Evolutionary conservation across 441 rosid genomes (phyloP), one percentile per base, ranked within the genome.

Genomic region (Cnidoscolus chayamansa): DNA sequence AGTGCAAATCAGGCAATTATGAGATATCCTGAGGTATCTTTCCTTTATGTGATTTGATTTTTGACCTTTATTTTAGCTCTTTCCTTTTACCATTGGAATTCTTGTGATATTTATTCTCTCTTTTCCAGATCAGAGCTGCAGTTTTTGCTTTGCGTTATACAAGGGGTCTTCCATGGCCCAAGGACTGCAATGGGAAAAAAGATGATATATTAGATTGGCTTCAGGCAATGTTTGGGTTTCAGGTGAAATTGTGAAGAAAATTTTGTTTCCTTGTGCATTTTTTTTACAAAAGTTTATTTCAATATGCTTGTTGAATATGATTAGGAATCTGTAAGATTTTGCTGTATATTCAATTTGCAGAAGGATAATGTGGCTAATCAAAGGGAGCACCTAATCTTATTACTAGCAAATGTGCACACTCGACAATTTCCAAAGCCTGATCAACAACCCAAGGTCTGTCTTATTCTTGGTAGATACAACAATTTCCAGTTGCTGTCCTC

Each of bases 141-240:
- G 97, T 91, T 76, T 55, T 84, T 79, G 97, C 93, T 20, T 97
- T 96, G 68, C 97, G 99, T 59, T 86, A 90, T 83, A 93, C 97
- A 15, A 88, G 99, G 79, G 99, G 98, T 77, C 96, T 96, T 80
- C 99, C 98, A 20, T 93, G 99, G 98, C 98, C 97, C 70, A 88
- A 87, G 72, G 93, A 85, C 72, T 83, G 85, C 86, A 85, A 86
- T 77, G 88, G 80, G 83, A 95, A 89, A 84, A 90, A 84, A 77
- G 94, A 90, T 58, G 97, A 96, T 79, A 86, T 96, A 84, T 87
- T 96, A 63, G 99, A 96, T 81, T 96, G 99, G 99, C 98, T 96
- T 81, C 97, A 88, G 49, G 90, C 84, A 56, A 93, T 91, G 96
- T 96, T 96, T 87, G 99, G 99, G 67, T 96, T 96, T 87, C 99